phyloP scores from a whole-genome alignment of 2,329 filamentous ascomycete species.

The Aspergillus fischeri region DNA sequence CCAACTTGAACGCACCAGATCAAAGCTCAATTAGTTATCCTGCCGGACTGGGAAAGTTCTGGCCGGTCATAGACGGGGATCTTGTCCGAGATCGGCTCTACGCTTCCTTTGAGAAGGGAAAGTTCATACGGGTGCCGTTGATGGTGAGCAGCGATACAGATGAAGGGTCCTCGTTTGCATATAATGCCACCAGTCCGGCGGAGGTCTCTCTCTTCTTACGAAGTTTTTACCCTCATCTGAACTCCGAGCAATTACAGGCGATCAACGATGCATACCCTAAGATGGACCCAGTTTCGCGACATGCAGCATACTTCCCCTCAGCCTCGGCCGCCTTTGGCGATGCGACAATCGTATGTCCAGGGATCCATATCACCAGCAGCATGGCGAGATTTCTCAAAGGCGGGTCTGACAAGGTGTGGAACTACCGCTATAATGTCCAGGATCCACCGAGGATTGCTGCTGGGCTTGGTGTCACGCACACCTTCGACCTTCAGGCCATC shows the following conservation, averaged over 20 bases:
- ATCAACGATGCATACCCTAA: conserved; percentile 53
- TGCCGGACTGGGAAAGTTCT: conserved; percentile 50
- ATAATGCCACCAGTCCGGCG: conserved; percentile 41
- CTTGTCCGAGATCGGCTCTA: conserved; percentile 52
- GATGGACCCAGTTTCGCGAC: conserved; percentile 24
- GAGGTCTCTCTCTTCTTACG: conserved; percentile 53
- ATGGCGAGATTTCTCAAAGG: conserved; percentile 16
- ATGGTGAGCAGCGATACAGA: conserved; percentile 48
- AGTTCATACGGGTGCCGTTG: conserved; percentile 52
- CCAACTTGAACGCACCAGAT: conserved; percentile 40
- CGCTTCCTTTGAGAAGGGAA: conserved; percentile 44
- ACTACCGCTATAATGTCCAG: conserved; percentile 48
- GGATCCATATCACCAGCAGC: conserved; percentile 37
- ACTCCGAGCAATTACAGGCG: conserved; percentile 41
- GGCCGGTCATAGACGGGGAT: conserved; percentile 53
- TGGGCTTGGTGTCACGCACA: conserved; percentile 38
- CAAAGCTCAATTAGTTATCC: conserved; percentile 32
- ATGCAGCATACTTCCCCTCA: conserved; percentile 36
- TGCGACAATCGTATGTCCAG: conserved; percentile 46
- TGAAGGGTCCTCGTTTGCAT: conserved; percentile 44
- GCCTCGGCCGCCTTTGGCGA: conserved; percentile 42
- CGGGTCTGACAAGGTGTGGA: conserved; percentile 37
- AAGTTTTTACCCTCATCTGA: conserved; percentile 55
- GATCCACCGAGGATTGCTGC: conserved; percentile 32
- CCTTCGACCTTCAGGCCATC: conserved; percentile 27